Evolutionary conservation across 306 rosid species (phyloP).

Genomic region (Medicago lupulina): DNA sequence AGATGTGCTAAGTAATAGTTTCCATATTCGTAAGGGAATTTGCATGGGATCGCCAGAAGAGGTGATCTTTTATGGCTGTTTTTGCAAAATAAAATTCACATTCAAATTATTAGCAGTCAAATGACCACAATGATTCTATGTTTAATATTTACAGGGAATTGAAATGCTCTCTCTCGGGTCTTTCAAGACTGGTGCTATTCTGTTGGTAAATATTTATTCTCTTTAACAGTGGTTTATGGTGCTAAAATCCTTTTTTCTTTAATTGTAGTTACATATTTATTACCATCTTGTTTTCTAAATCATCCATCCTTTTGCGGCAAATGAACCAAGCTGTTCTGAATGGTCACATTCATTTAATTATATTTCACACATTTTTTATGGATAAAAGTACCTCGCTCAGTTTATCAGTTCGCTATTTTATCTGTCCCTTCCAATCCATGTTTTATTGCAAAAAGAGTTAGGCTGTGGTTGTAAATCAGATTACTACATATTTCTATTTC

Average conservation of each 20-base stretch:
- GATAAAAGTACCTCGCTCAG: not conserved
- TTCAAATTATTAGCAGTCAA: not conserved
- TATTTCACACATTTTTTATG: not conserved
- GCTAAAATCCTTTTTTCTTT: not conserved
- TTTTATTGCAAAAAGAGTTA: slow-evolving; percentile 25
- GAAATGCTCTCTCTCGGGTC: slow-evolving; percentile 99
- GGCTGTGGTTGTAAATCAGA: slow-evolving; percentile 1
- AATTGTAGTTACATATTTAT: slow-evolving; percentile 8
- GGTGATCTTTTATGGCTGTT: slow-evolving; percentile 15
- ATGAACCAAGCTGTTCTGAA: slow-evolving; percentile 12
- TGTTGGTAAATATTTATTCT: slow-evolving; percentile 66
- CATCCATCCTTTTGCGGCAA: slow-evolving; percentile 11
- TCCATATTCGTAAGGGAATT: slow-evolving; percentile 8
- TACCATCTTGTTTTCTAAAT: slow-evolving; percentile 11
- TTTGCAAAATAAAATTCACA: not conserved
- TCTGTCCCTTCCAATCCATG: not conserved
- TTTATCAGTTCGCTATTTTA: slow-evolving; percentile 11
- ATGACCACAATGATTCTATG: slow-evolving; percentile 22
- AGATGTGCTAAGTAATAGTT: not conserved
- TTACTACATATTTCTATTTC: not conserved
- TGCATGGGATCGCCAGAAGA: slow-evolving; percentile 17
- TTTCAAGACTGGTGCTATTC: slow-evolving; percentile 97
- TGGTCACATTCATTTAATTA: slow-evolving; percentile 15
- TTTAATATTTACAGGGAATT: slow-evolving; percentile 74
- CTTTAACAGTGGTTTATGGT: slow-evolving; percentile 7